Evolutionary conservation across 2,329 filamentous ascomycete genomes (phyloP).

Genomic region (Colletotrichum cuscutae): DNA sequence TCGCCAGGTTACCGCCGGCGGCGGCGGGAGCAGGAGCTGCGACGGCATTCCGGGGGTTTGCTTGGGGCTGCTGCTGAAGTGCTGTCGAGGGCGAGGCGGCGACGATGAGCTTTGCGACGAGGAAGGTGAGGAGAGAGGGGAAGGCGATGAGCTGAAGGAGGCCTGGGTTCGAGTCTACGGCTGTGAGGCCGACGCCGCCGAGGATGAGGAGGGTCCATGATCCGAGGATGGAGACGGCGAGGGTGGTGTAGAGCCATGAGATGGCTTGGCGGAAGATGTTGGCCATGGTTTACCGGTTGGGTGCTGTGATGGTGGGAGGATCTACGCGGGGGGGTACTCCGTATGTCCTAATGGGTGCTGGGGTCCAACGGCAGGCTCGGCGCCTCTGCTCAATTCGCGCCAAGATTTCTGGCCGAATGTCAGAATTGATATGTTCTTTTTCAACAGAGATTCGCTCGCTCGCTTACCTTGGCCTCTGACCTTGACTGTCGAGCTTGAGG

Average conservation of each 20-base stretch:
- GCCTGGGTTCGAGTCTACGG: not conserved
- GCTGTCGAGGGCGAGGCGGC: not conserved
- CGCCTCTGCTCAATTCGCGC: not conserved
- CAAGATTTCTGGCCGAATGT: not conserved
- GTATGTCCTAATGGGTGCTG: not conserved
- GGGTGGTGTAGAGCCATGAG: conserved; percentile 27
- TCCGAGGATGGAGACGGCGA: conserved; percentile 22
- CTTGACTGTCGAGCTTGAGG: not conserved
- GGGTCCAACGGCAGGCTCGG: not conserved
- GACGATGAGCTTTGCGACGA: conserved; percentile 26
- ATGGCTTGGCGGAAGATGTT: conserved; percentile 21
- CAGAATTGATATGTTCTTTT: not conserved
- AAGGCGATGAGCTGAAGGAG: conserved; percentile 27
- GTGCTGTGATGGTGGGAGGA: not conserved
- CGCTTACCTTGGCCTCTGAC: not conserved
- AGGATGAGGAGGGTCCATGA: conserved; percentile 22
- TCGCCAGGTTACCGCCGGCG: conserved; percentile 12
- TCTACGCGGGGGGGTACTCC: not conserved
- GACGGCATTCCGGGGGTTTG: not conserved
- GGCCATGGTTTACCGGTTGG: not conserved
- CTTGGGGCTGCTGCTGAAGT: not conserved
- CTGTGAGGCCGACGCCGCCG: conserved; percentile 1
- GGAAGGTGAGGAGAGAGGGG: conserved; percentile 30
- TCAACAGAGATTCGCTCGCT: fast-evolving
- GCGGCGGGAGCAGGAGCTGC: too few species aligned